phyloP scores from a whole-genome alignment of 2,329 filamentous ascomycete genomes.

The Microcera coccophila region DNA sequence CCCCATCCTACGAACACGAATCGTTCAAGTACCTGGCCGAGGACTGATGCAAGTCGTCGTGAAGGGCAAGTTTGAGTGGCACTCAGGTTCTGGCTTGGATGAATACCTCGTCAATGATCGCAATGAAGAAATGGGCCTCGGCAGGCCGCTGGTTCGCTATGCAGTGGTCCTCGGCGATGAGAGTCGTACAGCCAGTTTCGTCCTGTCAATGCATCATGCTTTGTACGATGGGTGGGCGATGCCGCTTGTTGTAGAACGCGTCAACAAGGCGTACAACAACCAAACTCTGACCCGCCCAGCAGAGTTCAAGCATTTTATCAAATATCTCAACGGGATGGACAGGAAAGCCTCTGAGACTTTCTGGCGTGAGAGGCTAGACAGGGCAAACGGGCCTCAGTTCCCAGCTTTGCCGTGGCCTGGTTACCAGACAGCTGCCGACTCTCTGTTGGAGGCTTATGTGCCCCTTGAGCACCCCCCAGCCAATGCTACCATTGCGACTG shows the following conservation, averaged over 20 bases:
- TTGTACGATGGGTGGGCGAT: slow-evolving; percentile 57
- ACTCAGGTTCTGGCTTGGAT: slow-evolving; percentile 33
- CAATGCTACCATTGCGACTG: slow-evolving; percentile 50
- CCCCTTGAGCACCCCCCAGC: slow-evolving; percentile 31
- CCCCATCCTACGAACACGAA: slow-evolving; percentile 46
- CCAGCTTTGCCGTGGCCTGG: slow-evolving; percentile 44
- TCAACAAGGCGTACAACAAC: slow-evolving; percentile 43
- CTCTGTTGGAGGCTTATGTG: slow-evolving; percentile 51
- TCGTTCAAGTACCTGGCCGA: slow-evolving; percentile 42
- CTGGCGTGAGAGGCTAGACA: slow-evolving; percentile 45
- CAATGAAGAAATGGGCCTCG: slow-evolving; percentile 41
- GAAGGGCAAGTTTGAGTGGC: slow-evolving; percentile 35
- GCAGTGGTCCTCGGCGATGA: slow-evolving; percentile 36
- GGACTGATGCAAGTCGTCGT: slow-evolving; percentile 48
- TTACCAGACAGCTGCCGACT: slow-evolving; percentile 50
- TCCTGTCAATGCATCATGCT: slow-evolving; percentile 54
- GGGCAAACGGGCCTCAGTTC: slow-evolving; percentile 45
- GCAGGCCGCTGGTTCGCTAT: slow-evolving; percentile 44
- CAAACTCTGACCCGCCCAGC: slow-evolving; percentile 32
- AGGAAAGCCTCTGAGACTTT: slow-evolving; percentile 39
- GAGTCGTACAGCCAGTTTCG: slow-evolving; percentile 39
- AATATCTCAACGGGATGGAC: slow-evolving; percentile 41
- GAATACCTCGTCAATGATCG: slow-evolving; percentile 41
- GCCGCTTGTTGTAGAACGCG: slow-evolving; percentile 46
- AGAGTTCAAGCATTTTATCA: slow-evolving; percentile 49